These are phyloP conservation scores for Artemisia annua DNA, from an alignment of 129 eudicot genomes.

Conservation along the genomic window DNA sequence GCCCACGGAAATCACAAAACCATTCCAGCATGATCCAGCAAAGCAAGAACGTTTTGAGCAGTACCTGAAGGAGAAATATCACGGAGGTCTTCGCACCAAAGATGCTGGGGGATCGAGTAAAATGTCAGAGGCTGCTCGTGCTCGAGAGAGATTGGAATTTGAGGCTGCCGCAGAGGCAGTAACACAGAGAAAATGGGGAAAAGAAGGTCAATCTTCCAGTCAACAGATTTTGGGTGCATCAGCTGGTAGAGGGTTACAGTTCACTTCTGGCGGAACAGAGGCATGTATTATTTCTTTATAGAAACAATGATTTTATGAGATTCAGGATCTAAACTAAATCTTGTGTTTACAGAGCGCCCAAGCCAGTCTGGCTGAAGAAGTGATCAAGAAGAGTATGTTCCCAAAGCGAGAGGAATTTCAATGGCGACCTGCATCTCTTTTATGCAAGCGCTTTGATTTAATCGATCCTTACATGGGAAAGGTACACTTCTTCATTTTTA, in stretches of 20 bases:
- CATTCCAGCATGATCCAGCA: slow-evolving; percentile 76
- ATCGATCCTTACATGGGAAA: slow-evolving; percentile 94
- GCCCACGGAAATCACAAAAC: slow-evolving; percentile 60
- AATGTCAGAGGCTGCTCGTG: slow-evolving; percentile 95
- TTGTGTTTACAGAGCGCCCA: slow-evolving; percentile 40
- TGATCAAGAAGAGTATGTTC: slow-evolving; percentile 44
- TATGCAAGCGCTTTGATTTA: slow-evolving; percentile 96
- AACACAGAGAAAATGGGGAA: slow-evolving; percentile 59
- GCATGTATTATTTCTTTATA: slow-evolving; percentile 29
- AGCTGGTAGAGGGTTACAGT: slow-evolving; percentile 57
- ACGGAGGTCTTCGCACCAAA: slow-evolving; percentile 86
- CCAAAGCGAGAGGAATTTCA: slow-evolving; percentile 93
- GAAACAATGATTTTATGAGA: slow-evolving; percentile 2
- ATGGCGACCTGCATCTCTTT: slow-evolving; percentile 86
- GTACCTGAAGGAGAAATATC: slow-evolving; percentile 84
- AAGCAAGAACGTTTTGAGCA: slow-evolving; percentile 96
- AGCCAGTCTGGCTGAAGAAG: slow-evolving; percentile 44
- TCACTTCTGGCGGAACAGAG: slow-evolving; percentile 80
- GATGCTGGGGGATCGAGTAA: slow-evolving; percentile 79
- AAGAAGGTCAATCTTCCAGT: slow-evolving; percentile 44
- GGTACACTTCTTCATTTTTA: slow-evolving; percentile 41
- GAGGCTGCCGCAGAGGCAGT: slow-evolving; percentile 86
- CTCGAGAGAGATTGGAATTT: slow-evolving; percentile 91
- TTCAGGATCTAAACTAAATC: background rate
- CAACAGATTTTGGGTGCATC: slow-evolving; percentile 55